Evolutionary conservation across 2,329 filamentous ascomycete genomes (phyloP), one percentile per base, ranked within the genome.

Genomic region (Acrodontium crateriforme): DNA sequence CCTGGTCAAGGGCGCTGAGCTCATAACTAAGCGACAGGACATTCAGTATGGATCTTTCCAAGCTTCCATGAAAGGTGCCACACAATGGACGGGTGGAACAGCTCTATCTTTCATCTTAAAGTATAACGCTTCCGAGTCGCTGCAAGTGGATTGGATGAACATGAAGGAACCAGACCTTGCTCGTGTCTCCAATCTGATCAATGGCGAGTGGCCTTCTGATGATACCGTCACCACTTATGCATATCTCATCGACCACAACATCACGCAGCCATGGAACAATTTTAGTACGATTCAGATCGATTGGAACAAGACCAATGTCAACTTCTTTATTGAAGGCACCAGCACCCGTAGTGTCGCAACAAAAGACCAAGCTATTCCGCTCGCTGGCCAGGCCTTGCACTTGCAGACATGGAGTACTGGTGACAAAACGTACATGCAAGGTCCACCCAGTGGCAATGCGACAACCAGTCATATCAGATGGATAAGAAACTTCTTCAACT

Each of bases 31-130:
- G 10, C 42, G 59, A 24, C 51, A 51, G 15, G 59, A 63, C 34
- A 59, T 63, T n/a, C 51, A 56, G 16, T 58, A 58, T 47, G 59
- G 59, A 16, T 55, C 58, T 4, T 61, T 62, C 35, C 50, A 55
- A 11, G 46, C 54, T 1, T 44, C 50, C 10, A 49, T 63, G 40
- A 53, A 49, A 15, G 25, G 30, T 9, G 24, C 36, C 2, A 14
- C 12, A 3, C 22, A 18, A 10, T 31, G 25, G 22, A 24, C 9
- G 6, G 36, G 44, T 10, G 59, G 59, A 2, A 56, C 51, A 13
- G 54, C 56, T 3, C 43, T 62, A 31, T 55, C 58, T 2, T 59
- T 62, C 52, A 45, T 52, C 29, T 42, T 60, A 34, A 36, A 50
- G 19, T 56, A 53, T 42, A 63, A 63, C 28, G 44, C 56, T 9